phyloP scores from a whole-genome alignment of 768 basidiomycete species.

The Boletus sp. region DNA sequence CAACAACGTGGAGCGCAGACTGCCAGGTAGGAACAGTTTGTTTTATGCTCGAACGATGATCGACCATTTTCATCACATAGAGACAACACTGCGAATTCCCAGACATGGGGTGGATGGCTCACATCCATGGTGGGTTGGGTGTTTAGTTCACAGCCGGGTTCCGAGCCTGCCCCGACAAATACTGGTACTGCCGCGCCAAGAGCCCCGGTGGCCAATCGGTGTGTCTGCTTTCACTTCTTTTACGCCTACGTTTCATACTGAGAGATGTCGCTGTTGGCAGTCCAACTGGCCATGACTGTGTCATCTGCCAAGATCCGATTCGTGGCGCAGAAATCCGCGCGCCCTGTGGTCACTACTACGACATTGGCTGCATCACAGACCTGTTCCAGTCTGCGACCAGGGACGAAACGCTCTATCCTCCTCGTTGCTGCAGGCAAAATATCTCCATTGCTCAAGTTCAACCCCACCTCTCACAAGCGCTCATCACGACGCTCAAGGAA shows the following conservation, averaged over 20 bases:
- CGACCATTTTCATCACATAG: neutral
- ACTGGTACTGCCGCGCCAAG: neutral
- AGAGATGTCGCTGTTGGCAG: neutral
- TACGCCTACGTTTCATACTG: neutral
- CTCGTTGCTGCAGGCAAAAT: slow-evolving; percentile 36
- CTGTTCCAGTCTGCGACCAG: slow-evolving; percentile 35
- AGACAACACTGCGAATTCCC: neutral
- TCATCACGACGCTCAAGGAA: slow-evolving; percentile 20
- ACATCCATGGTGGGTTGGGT: slow-evolving; percentile 7
- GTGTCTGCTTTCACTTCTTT: neutral
- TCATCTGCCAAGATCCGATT: slow-evolving; percentile 36
- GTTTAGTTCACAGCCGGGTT: neutral
- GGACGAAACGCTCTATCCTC: slow-evolving; percentile 43
- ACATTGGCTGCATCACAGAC: slow-evolving; percentile 31
- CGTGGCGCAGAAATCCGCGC: slow-evolving; percentile 24
- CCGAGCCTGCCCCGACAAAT: neutral
- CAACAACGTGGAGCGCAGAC: neutral
- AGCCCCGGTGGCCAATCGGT: slow-evolving; percentile 12
- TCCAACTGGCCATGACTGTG: slow-evolving; percentile 32
- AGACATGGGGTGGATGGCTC: slow-evolving; percentile 24
- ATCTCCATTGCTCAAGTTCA: slow-evolving; percentile 29
- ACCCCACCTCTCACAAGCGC: slow-evolving; percentile 21
- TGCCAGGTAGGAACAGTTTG: slow-evolving; percentile 9
- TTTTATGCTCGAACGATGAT: neutral
- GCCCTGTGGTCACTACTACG: slow-evolving; percentile 38